Percentiles rank a stretch among this genome's conserved stretches.
Evolutionary conservation across 2,329 filamentous ascomycete species (phyloP).

Genomic region (Phialophora expanda): DNA sequence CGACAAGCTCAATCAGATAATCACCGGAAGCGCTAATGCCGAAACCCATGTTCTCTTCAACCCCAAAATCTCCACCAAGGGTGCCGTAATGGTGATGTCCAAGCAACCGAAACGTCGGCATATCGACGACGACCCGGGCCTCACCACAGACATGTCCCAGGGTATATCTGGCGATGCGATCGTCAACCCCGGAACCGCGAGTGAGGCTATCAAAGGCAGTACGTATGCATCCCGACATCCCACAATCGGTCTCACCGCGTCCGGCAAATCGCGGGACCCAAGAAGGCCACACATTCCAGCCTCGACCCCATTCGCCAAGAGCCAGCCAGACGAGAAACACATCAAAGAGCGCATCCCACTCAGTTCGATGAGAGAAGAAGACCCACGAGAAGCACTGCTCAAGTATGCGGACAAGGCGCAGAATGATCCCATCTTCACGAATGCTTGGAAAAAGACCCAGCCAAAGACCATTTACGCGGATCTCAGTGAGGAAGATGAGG

Average conservation of each 20-base stretch:
- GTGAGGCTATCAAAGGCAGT: constrained; percentile 54
- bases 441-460: constrained; percentile 89
- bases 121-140: constrained; percentile 86
- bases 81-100: constrained; percentile 87
- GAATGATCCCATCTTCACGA: constrained; percentile 92
- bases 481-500: constrained; percentile 81
- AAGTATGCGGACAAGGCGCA: constrained; percentile 94
- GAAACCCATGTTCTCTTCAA: constrained; percentile 91
- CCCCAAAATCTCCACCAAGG: constrained; percentile 77
- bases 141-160: constrained; percentile 75
- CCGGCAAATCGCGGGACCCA: constrained; percentile 78
- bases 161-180: constrained; percentile 85
- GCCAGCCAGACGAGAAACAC: constrained; percentile 85
- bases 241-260: constrained; percentile 75
- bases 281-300: constrained; percentile 82
- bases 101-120: constrained; percentile 93
- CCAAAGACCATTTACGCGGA: constrained; percentile 91
- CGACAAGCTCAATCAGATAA: constrained; percentile 90
- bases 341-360: constrained; percentile 87
- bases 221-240: constrained; percentile 66
- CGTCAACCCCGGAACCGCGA: constrained; percentile 59
- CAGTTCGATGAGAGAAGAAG: constrained; percentile 92
- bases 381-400: constrained; percentile 88
- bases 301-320: constrained; percentile 88
- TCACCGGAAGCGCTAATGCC: constrained; percentile 89